Conservation (phyloP, 352 stramenopile genomes). For the Phytopythium oedochilum region DNA sequence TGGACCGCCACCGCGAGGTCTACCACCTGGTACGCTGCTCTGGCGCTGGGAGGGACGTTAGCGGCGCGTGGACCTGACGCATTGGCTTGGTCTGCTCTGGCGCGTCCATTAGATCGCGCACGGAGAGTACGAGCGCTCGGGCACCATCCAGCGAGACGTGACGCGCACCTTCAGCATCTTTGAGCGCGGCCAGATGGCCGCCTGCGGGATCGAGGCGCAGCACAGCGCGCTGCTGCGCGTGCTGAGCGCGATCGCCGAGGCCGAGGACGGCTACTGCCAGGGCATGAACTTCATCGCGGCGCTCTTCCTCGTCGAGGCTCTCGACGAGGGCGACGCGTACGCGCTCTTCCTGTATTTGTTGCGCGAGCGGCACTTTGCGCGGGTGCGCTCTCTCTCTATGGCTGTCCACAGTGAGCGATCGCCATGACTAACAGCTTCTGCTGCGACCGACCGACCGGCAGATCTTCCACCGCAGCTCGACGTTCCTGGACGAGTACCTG, state of each 20-base stretch:
- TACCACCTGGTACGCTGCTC: conserved; percentile 47
- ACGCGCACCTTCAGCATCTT: conserved; percentile 87
- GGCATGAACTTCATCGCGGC: conserved; percentile 89
- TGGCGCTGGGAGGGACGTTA: too few relatives aligned
- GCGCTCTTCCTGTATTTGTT: conserved; percentile 80
- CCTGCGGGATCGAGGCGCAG: conserved; percentile 38
- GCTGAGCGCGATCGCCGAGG: conserved; percentile 74
- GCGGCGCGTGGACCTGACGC: not conserved
- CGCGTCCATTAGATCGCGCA: conserved; percentile 31
- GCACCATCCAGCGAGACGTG: conserved; percentile 72
- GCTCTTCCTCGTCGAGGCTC: conserved; percentile 77
- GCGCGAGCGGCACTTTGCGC: conserved; percentile 69
- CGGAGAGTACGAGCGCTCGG: conserved; percentile 63
- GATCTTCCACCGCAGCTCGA: conserved; percentile 81
- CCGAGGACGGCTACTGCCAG: conserved; percentile 81
- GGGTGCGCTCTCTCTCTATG: too few relatives aligned
- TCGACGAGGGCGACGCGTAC: conserved; percentile 79
- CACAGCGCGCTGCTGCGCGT: conserved; percentile 73
- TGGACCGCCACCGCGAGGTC: conserved; percentile 69
- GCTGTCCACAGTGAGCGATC: too few relatives aligned
- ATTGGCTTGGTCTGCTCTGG: too few relatives aligned
- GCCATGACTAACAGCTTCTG: not conserved
- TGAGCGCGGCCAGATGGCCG: conserved; percentile 32
- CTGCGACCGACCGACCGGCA: conserved; percentile 1
- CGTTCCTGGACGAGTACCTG: conserved; percentile 82